Evolutionary conservation across 306 rosid species (phyloP), one percentile per base, ranked within the genome.

Genomic region (Glycine tomentella): DNA sequence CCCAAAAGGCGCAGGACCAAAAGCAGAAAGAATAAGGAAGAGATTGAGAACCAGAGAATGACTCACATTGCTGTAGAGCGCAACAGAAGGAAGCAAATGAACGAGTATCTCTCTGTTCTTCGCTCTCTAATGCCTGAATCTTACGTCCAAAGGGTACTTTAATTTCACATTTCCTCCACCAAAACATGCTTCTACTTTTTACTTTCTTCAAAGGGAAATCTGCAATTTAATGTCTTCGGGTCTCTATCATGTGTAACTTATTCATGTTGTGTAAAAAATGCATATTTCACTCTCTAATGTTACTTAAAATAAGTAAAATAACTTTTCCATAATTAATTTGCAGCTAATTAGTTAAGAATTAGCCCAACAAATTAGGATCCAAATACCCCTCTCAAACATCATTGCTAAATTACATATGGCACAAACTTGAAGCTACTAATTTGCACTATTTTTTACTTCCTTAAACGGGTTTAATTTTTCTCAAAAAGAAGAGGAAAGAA

Each of bases 1-100:
- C 91, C 88, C 1, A 93, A 92, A 84, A 87, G 93, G 62, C 84
- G 99, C 31, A 88, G 98, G 33, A 74, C 87, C 9, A 92, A 83
- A 84, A 87, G 84, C 53, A 69, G 89, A 6, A 93, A 92, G 90
- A 96, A 96, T 77, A 83, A 89, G 61, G 94, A 96, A 73, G 99
- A 96, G 66, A 93, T 96, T 36, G 98, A 96, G 91, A 96, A 88
- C 67, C 99, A 96, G 76, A 90, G 99, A 85, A 96, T 96, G 93
- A 96, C 98, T 38, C 99, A 96, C 93, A 96, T 96, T 86, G 93
- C 97, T 3, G 99, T 96, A 0, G 99, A 95, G 80, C 89, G 99
- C n/a, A 95, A 95, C 61, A 78, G 99, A 40, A 86, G 99, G 45
- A 95, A 95, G 72, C 98, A 91, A 45, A 95, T 95, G 99, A 95